Base-by-base conservation (phyloP, 2,329 filamentous ascomycete genomes). In the Colletotrichum sp. region DNA sequence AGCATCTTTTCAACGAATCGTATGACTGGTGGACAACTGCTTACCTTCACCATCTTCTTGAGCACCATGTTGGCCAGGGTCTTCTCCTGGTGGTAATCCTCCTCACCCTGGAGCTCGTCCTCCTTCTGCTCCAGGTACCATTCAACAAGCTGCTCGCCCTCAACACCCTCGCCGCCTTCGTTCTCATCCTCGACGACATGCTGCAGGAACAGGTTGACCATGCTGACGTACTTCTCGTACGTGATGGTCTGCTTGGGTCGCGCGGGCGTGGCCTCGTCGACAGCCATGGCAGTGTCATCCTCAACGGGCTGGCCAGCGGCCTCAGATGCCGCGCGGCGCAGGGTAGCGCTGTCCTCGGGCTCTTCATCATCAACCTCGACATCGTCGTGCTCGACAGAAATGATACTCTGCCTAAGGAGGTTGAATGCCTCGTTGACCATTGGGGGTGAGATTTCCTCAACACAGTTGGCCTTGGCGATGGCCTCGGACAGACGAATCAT, bases 401-500 rank as follows among this genome's bases (percentile, higher is more conserved):
- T 98, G 83, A 99, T 99, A 84, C 95, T 97, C 86, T 98, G 96
- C 57, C 96, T 90, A 15, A 99, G 91, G 12, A 99, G 90, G 80
- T 97, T 95, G 85, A 94, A 99, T 0, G 96, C 97, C 85, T 99
- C 97, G 55, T 94, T 91, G 19, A 99, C 97, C 85, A 99, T 98
- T 0, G 92, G 91, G 2, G 94, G 90, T 0, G 93, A 93, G 77
- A 99, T 94, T 78, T 98, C 96, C 80, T 96, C 95, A 16, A 98
- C 95, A 83, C 97, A 99, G 83, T 98, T 99, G 75, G 96, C 95
- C 86, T 99, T 99, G 75, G 97, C 97, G 79, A 99, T 98, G n/a
- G 97, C 97, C 85, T 99, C 97, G 71, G 94, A 96, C 72, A 99
- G 88, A 78, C 97, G 95, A 79, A 99, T 99, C 90, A 99, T 93